These are phyloP conservation scores for Paramecium pentaurelia DNA, from an alignment of 73 alveolate species.

Conservation along the genomic window DNA sequence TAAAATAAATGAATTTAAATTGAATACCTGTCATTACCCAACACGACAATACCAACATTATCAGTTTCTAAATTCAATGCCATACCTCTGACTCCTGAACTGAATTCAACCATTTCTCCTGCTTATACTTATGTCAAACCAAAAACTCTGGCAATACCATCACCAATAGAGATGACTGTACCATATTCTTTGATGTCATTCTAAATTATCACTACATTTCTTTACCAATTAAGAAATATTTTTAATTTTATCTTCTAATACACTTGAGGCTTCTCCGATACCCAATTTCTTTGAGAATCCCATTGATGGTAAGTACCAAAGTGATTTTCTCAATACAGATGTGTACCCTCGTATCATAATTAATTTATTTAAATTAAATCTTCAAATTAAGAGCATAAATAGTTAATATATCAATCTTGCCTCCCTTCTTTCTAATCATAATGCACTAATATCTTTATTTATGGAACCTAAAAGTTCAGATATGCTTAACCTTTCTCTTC, in stretches of 20 bases:
- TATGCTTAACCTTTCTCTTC: background rate
- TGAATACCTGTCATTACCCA: conserved; percentile 91
- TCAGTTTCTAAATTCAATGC: conserved; percentile 96
- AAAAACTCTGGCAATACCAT: conserved; percentile 97
- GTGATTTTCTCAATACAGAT: background rate
- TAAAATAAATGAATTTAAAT: background rate
- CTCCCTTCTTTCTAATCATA: conserved; percentile 31
- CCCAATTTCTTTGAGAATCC: conserved; percentile 50
- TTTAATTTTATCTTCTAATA: conserved; percentile 60
- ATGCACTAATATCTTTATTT: background rate
- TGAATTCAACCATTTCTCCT: conserved; percentile 98
- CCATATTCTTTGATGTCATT: conserved; percentile 92
- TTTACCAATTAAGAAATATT: conserved; percentile 56
- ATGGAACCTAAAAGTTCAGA: background rate
- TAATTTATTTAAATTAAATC: conserved; percentile 7
- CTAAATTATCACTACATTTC: background rate
- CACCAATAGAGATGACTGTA: conserved; percentile 94
- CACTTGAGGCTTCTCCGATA: conserved; percentile 64
- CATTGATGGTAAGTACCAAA: background rate
- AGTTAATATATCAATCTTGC: background rate
- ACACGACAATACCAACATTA: conserved; percentile 96
- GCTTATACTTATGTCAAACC: conserved; percentile 95
- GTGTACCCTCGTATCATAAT: conserved; percentile 48
- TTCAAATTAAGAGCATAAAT: background rate
- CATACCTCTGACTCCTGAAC: conserved; percentile 95